Conservation (phyloP, 2,329 filamentous ascomycete species). For the Zymoseptoria ardabiliae region DNA sequence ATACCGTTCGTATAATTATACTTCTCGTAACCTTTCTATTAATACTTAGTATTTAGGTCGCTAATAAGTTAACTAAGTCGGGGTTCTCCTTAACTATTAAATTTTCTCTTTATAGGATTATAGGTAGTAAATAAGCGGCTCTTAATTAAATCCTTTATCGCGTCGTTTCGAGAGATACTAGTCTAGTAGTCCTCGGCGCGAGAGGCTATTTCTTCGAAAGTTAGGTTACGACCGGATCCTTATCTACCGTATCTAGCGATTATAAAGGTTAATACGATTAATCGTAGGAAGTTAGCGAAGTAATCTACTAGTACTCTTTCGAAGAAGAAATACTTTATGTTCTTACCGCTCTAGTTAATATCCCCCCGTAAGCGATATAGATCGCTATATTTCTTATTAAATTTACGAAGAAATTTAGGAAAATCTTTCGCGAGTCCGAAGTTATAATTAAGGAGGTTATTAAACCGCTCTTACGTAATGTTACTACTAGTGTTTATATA, state of each 20-base stretch:
- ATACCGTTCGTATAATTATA: neutral
- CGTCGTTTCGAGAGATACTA: too few species aligned
- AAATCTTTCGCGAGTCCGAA: neutral
- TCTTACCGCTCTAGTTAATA: too few species aligned
- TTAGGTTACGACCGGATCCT: neutral
- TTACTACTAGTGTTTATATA: neutral
- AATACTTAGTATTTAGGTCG: neutral
- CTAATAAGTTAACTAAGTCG: neutral
- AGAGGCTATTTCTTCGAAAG: too few species aligned
- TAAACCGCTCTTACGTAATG: neutral
- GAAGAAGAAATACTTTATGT: too few species aligned
- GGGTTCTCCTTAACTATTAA: too few species aligned
- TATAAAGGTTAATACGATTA: neutral
- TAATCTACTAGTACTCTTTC: too few species aligned
- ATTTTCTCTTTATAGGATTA: too few species aligned
- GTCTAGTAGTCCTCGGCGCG: too few species aligned
- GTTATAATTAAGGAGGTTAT: neutral
- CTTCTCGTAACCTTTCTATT: neutral
- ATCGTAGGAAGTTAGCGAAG: too few species aligned
- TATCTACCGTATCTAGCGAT: neutral
- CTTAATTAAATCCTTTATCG: too few species aligned
- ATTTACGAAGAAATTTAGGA: neutral
- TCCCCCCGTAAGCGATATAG: too few species aligned
- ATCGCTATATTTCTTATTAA: neutral
- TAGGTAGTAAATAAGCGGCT: too few species aligned